Evolutionary conservation across 164 flowering plant genomes (phyloP), one percentile per base, ranked within the genome.

Genomic region (Nymphaea thermarum): DNA sequence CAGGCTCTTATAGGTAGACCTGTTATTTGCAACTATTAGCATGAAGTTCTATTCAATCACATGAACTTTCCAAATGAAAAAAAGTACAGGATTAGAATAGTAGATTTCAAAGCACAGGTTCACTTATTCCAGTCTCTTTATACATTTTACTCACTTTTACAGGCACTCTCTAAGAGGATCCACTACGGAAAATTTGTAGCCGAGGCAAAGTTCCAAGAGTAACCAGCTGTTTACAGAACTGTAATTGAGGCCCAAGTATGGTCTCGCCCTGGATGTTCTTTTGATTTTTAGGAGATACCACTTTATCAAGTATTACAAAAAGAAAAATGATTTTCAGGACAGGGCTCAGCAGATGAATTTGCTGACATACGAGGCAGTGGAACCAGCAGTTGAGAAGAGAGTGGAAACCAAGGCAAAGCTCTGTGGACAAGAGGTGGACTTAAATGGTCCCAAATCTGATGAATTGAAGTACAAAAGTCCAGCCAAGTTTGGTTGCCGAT

Each of bases 111-210:
- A 41, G 8, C n/a, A 43, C 65, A 64, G 36, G 44, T 64, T 10
- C n/a, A 45, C 14, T 60, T 2, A 3, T 17, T 36, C 55, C 18
- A 5, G 15, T 67, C 65, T 25, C 41, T 18, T 45, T 62, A 41
- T 66, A 14, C 47, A 41, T 11, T 6, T 0, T 12, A 4, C 43
- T 65, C 15, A 41, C 67, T 53, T 41, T 69, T 74, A 75, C 83
- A 91, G 99, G 84, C 82, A 60, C 85, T 94, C n/a, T 91, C 97
- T 42, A 94, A 88, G 74, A 82, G 96, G 79, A 88, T 91, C 51
- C 98, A 94, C 70, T 94, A 91, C 73, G 96, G 96, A 5, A 91
- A 91, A 77, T 94, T 77, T 76, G 98, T 94, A 0, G 97, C 96
- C 36, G 98, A 94, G 80, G 90, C 92, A 14, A 94, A 94, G 75